Base-by-base conservation (phyloP, 2,329 filamentous ascomycete species). In the Cordyceps pruinosa region DNA sequence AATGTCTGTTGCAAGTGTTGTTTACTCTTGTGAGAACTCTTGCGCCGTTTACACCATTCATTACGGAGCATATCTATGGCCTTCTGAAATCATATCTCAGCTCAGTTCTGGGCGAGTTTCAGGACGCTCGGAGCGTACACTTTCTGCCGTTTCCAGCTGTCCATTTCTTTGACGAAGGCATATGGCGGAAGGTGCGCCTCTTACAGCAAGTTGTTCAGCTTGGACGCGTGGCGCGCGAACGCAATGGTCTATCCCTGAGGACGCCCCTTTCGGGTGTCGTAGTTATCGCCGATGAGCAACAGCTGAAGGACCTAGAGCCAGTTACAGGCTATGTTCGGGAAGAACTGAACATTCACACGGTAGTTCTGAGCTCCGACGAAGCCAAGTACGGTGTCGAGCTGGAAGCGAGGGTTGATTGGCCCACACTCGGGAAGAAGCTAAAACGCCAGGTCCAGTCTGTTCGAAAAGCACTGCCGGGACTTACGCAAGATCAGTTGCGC, bases 171-270 rank as follows among this genome's bases (percentile, higher is more conserved):
- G 86, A 96, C 68, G 80, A 83, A 57, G 85, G 82, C 23, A 85
- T 96, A 47, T 90, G 96, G 75, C 81, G 90, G 61, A 84, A 86
- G 61, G 89, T 96, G 10, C 78, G 82, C 59, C 84, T 89, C 30
- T 96, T 96, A 90, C 90, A 96, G 70, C 87, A 85, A 63, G 89
- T 96, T 66, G 95, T 96, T 68, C 89, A 96, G 68, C 80, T 96
- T 59, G 88, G 83, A 26, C 83, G 91, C 68, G 82, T 89, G 58
- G 89, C 88, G 53, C 82, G 91, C 69, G 91, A 96, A 70, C 83
- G 89, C 47, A 83, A 87, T 58, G 85, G 84, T 42, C 83, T 96
- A 64, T 86, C 87, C 25, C 76, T 96, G 56, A 95, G 95, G 76
- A 91, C 86, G 8, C 91, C 91, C 8, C 75, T 96, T 54, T 91